phyloP scores from a whole-genome alignment of 345 rosid species.

The Pugionium cornutum region DNA sequence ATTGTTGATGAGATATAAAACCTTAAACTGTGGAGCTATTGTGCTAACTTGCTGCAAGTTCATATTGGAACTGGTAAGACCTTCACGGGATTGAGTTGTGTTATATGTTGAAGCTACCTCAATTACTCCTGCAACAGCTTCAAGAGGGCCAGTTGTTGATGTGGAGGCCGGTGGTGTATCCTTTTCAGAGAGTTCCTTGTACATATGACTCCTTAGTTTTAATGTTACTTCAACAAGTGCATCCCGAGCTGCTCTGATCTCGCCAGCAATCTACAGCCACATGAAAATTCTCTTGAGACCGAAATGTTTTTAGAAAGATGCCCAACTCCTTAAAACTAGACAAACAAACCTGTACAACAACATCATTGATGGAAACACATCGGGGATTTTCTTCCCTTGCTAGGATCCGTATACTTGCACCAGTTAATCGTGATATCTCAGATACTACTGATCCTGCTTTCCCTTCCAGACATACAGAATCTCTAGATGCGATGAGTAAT shows the following conservation, averaged over 20 bases:
- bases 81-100: slow-evolving; percentile 50
- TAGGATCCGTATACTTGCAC: slow-evolving; percentile 73
- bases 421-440: slow-evolving; percentile 71
- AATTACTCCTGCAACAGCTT: slow-evolving; percentile 53
- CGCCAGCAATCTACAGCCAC: slow-evolving; percentile 77
- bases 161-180: slow-evolving; percentile 55
- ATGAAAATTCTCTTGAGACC: slow-evolving; percentile 26
- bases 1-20: slow-evolving; percentile 34
- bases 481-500: slow-evolving; percentile 69
- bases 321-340: not conserved
- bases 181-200: slow-evolving; percentile 63
- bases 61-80: slow-evolving; percentile 40
- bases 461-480: slow-evolving; percentile 81
- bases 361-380: slow-evolving; percentile 61
- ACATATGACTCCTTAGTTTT: slow-evolving; percentile 65
- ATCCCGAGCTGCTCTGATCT: slow-evolving; percentile 81
- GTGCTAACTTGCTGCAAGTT: slow-evolving; percentile 45
- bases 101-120: slow-evolving; percentile 55
- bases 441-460: slow-evolving; percentile 76
- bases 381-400: slow-evolving; percentile 67
- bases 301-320: not conserved
- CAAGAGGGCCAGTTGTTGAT: slow-evolving; percentile 49
- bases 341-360: slow-evolving; percentile 76
- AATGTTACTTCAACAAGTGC: slow-evolving; percentile 95
- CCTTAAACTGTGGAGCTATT: slow-evolving; percentile 55